Conservation (phyloP, 1,284 basidiomycete genomes). For the Cronartium quercuum region DNA sequence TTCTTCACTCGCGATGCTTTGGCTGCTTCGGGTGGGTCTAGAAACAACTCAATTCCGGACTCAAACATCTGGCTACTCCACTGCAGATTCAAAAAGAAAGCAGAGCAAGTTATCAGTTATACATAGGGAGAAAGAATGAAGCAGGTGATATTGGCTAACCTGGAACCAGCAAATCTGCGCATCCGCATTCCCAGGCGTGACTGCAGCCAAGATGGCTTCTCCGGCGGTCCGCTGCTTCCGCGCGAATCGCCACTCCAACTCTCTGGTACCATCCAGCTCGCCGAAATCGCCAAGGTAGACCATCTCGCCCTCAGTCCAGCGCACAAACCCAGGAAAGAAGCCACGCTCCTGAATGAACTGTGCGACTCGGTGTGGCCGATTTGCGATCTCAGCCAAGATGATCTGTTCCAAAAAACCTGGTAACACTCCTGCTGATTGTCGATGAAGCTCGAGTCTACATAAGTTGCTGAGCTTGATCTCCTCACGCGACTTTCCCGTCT, state of each 20-base stretch:
- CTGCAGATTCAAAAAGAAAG: neutral
- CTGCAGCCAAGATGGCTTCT: neutral
- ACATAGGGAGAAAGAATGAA: too few species aligned
- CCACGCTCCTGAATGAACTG: slow-evolving; percentile 25
- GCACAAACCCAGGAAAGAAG: slow-evolving; percentile 28
- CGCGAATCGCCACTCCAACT: slow-evolving; percentile 29
- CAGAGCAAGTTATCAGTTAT: neutral
- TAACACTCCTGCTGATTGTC: neutral
- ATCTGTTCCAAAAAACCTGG: slow-evolving; percentile 9
- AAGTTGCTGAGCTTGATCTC: slow-evolving; percentile 24
- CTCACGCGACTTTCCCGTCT: slow-evolving; percentile 1
- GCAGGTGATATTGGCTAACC: neutral
- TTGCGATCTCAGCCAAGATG: slow-evolving; percentile 9
- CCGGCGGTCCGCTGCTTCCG: neutral
- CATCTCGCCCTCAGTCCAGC: slow-evolving; percentile 27
- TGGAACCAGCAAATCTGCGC: slow-evolving; percentile 35
- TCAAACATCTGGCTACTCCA: slow-evolving; percentile 38
- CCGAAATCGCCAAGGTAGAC: slow-evolving; percentile 4
- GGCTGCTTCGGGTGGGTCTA: slow-evolving; percentile 19
- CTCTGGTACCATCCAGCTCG: neutral
- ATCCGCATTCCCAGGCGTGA: neutral
- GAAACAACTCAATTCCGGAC: slow-evolving; percentile 23
- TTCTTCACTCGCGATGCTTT: slow-evolving; percentile 16
- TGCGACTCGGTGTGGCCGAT: slow-evolving; percentile 26
- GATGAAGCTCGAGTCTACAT: slow-evolving; percentile 5